These are phyloP conservation scores for Schizophyllum commune DNA, from an alignment of 1,284 basidiomycete genomes.

Conservation along the genomic window DNA sequence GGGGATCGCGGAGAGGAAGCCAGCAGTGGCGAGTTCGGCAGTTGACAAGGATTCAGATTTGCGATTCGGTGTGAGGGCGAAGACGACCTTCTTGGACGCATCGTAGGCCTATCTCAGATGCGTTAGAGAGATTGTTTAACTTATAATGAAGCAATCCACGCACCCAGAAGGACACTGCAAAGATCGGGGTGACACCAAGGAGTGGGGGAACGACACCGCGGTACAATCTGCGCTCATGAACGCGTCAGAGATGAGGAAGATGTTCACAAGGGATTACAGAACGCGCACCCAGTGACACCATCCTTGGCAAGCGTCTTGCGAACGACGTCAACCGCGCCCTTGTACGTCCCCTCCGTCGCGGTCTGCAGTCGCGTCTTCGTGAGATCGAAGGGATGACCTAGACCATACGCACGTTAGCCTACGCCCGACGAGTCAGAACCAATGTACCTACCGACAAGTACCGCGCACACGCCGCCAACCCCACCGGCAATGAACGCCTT, in stretches of 20 bases:
- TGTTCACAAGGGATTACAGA: neutral
- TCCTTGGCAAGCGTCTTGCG: constrained; percentile 85
- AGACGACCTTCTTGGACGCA: constrained; percentile 85
- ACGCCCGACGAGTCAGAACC: neutral
- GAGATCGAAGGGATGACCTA: constrained; percentile 96
- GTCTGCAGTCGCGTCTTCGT: constrained; percentile 97
- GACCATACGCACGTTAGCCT: neutral
- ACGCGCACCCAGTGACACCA: constrained; percentile 75
- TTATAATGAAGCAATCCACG: constrained; percentile 13
- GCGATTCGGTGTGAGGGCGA: constrained; percentile 64
- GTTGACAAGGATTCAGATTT: constrained; percentile 60
- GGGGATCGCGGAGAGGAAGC: constrained; percentile 92
- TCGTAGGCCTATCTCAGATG: constrained; percentile 73
- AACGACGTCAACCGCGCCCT: constrained; percentile 90
- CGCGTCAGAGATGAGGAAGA: neutral
- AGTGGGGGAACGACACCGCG: constrained; percentile 96
- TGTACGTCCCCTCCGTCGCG: constrained; percentile 85
- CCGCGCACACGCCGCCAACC: constrained; percentile 82
- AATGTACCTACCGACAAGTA: constrained; percentile 71
- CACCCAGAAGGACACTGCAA: constrained; percentile 98
- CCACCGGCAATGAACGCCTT: constrained; percentile 91
- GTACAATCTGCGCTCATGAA: constrained; percentile 64
- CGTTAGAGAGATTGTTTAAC: neutral
- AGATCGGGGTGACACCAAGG: constrained; percentile 96
- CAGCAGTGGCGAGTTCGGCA: constrained; percentile 84